A percentile compares a stretch with the other conserved stretches of the same genome.
These are phyloP conservation scores for Picochlorum sp. DNA, from an alignment of 139 green algal species.

Conservation along the genomic window DNA sequence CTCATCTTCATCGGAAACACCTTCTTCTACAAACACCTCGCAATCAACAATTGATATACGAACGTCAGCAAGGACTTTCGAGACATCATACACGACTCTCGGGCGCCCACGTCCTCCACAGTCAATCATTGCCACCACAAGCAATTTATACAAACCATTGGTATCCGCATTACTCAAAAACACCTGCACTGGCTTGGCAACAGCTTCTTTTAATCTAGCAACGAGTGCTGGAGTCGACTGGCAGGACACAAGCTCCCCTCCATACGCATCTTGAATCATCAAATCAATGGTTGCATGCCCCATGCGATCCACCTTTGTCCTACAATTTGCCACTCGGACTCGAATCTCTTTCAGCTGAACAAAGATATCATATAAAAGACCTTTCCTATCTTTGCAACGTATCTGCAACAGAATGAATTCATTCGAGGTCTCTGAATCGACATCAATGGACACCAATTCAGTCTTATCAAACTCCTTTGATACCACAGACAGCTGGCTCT, in stretches of 20 bases:
- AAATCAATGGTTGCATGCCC: conserved; percentile 36
- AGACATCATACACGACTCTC: conserved; percentile 63
- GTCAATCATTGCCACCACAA: conserved; percentile 52
- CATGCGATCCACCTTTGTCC: conserved; percentile 23
- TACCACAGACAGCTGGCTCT: neutral
- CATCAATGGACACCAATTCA: conserved; percentile 27
- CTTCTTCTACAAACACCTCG: conserved; percentile 17
- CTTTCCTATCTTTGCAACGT: conserved; percentile 61
- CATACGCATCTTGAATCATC: conserved; percentile 47
- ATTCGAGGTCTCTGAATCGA: conserved; percentile 56
- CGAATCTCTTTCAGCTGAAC: conserved; percentile 59
- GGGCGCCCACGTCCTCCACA: conserved; percentile 49
- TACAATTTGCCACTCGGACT: conserved; percentile 55
- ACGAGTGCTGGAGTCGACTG: conserved; percentile 33
- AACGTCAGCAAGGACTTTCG: conserved; percentile 37
- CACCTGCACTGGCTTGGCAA: conserved; percentile 42
- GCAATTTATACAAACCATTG: conserved; percentile 42
- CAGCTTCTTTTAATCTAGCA: conserved; percentile 28
- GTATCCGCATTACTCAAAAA: conserved; percentile 31
- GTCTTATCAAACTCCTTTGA: neutral
- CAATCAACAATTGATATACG: conserved; percentile 35
- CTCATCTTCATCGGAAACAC: neutral
- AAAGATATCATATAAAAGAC: conserved; percentile 70
- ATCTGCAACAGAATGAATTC: conserved; percentile 54
- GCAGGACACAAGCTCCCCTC: conserved; percentile 14